Evolutionary conservation across 768 basidiomycete genomes (phyloP).

Genomic region (Calocybe indica): DNA sequence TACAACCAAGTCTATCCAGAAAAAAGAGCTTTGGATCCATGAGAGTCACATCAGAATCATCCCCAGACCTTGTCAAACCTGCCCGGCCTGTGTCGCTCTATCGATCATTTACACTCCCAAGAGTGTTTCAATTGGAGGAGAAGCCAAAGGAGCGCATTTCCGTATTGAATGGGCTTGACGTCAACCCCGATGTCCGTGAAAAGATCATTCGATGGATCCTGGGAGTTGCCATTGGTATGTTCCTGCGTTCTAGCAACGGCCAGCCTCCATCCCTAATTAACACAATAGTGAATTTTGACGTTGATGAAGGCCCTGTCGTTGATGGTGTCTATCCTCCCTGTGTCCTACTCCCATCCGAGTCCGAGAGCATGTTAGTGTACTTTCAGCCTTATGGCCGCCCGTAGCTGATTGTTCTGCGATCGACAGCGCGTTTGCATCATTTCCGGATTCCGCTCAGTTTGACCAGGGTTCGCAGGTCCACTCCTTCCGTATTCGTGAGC

Average conservation of each 20-base stretch:
- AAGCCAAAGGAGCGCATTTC: slow-evolving; percentile 22
- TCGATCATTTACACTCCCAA: slow-evolving; percentile 43
- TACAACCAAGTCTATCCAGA: slow-evolving; percentile 8
- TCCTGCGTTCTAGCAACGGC: not conserved
- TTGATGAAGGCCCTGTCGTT: slow-evolving; percentile 81
- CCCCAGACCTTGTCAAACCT: slow-evolving; percentile 8
- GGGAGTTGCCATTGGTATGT: slow-evolving; percentile 58
- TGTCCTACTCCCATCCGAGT: slow-evolving; percentile 57
- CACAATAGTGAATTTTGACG: slow-evolving; percentile 73
- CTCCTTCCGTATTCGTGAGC: slow-evolving; percentile 78
- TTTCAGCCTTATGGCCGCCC: not conserved
- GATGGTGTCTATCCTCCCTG: slow-evolving; percentile 64
- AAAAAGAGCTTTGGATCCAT: slow-evolving; percentile 16
- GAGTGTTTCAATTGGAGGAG: slow-evolving; percentile 25
- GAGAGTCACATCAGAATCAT: slow-evolving; percentile 18
- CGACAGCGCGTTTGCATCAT: slow-evolving; percentile 81
- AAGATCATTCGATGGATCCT: slow-evolving; percentile 64
- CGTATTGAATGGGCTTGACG: slow-evolving; percentile 35
- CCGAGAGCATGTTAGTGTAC: slow-evolving; percentile 75
- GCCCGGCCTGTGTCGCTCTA: slow-evolving; percentile 18
- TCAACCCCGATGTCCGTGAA: slow-evolving; percentile 39
- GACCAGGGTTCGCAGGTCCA: slow-evolving; percentile 80
- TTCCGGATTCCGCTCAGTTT: slow-evolving; percentile 85
- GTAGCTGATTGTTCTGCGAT: slow-evolving; percentile 4
- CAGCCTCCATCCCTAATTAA: slow-evolving; percentile 3